Base-by-base conservation (phyloP, 2,329 filamentous ascomycete species). In the Bipolaris sorokiniana region DNA sequence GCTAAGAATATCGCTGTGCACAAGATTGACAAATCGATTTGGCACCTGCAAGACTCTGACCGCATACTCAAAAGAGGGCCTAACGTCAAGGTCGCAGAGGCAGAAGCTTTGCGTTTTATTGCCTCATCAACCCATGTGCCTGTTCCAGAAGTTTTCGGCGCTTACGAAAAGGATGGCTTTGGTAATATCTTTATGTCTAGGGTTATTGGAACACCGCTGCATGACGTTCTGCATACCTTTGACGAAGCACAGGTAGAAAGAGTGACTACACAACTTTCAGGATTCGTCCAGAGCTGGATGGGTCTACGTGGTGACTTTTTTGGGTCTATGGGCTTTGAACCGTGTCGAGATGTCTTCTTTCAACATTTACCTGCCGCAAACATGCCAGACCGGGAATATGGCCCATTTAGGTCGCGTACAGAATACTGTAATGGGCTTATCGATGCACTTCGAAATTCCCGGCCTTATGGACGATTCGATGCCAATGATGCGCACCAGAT, bases 171-270 rank as follows among this genome's bases (percentile, higher is more conserved):
- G 31, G 50, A 57, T 26, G 62, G 59, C 16, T 22, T 15, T 10
- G 56, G 56, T 7, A 54, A 63, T 36, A 65, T 66, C n/a, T 61
- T 56, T 45, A 62, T 66, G 62, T 58, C 56, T 10, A 61, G 55
- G 26, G 50, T 56, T 5, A 44, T 54, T n/a, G 60, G 64, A 26
- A 26, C 18, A n/a, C 41, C 33, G n/a, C 45, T 66, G 16, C 33
- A 51, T 11, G 34, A 53, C 3, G 56, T 56, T 6, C 58, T 58
- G 53, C 13, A 48, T 11, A 40, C n/a, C 7, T 47, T 64, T 10
- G 45, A 60, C n/a, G 42, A 54, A 16, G 34, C n/a, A 44, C 45
- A 59, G 26, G 18, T 51, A 4, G 49, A 46, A 36, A 45, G 5
- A 13, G 31, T 65, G 46, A 48, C 44, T 7, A 6, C 37, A 22